A percentile compares a stretch with the other conserved stretches of the same genome.
phyloP scores from a whole-genome alignment of 2,329 filamentous ascomycete genomes.

The Aspergillus arachidicola region DNA sequence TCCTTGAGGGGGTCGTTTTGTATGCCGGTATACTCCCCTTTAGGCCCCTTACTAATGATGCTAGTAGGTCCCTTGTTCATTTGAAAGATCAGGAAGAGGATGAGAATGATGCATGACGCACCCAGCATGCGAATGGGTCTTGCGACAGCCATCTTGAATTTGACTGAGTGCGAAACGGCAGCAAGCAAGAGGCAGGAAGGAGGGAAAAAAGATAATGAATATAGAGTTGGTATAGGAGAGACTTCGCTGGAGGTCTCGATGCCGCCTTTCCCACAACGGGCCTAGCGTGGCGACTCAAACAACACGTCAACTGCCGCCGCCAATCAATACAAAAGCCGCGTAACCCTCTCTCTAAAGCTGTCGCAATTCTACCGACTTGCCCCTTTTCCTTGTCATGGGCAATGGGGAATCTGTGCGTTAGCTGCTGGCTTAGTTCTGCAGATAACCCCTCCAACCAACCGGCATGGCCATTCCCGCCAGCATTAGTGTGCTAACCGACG shows the following conservation, averaged over 20 bases:
- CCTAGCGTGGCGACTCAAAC: slow-evolving; percentile 24
- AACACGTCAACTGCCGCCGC: slow-evolving; percentile 6
- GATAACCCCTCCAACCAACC: neutral
- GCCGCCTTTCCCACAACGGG: slow-evolving; percentile 28
- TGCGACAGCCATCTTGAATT: slow-evolving; percentile 72
- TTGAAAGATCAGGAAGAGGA: slow-evolving; percentile 78
- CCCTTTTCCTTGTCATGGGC: slow-evolving; percentile 4
- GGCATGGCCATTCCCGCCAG: slow-evolving; percentile 72
- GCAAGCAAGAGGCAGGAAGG: slow-evolving; percentile 11
- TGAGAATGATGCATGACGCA: slow-evolving; percentile 69
- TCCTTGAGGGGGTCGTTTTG: slow-evolving; percentile 84
- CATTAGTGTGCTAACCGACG: slow-evolving; percentile 66
- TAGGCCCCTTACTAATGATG: slow-evolving; percentile 41
- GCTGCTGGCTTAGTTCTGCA: neutral
- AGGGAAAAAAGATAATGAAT: slow-evolving; percentile 10
- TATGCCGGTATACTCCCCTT: slow-evolving; percentile 58
- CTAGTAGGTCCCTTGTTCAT: slow-evolving; percentile 58
- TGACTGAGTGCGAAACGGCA: slow-evolving; percentile 12
- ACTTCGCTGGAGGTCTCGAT: slow-evolving; percentile 7
- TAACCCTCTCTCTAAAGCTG: slow-evolving; percentile 7
- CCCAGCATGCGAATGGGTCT: slow-evolving; percentile 80
- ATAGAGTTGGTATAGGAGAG: slow-evolving; percentile 4
- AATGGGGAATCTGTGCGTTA: slow-evolving; percentile 6
- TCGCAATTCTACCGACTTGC: slow-evolving; percentile 4
- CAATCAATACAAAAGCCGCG: slow-evolving; percentile 18